Evolutionary conservation across 1,284 basidiomycete genomes (phyloP), one percentile per base, ranked within the genome.

Genomic region (Anthracocystis setariae): DNA sequence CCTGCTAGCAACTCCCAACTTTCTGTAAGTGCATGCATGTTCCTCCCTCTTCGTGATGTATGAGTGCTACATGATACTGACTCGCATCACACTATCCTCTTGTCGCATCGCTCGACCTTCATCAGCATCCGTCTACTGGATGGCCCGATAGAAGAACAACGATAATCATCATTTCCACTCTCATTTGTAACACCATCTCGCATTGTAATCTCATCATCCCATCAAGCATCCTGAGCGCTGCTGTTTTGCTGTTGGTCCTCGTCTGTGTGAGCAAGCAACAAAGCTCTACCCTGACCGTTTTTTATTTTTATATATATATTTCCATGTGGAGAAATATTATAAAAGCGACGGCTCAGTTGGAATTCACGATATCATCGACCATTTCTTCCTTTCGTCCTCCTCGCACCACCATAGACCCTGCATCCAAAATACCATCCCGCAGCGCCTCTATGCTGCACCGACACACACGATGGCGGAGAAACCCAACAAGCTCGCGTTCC

Each of bases 1-100:
- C 46, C 87, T 93, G 74, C 90, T 91, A 58, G 89, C 90, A 54
- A 90, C 93, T 0, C 94, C 94, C 0, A 84, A 86, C 21, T 74
- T 88, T 49, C 80, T 96, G 93, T 96, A 79, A 86, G 93, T 89
- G 10, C n/a, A 5, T 5, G 17, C n/a, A 5, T 37, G 8, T 37
- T 17, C 8, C 35, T n/a, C 5, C 35, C 17, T 5, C 12, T 17
- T 5, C 35, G 15, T 13, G 17, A 15, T n/a, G 8, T 37, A 17
- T n/a, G n/a, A n/a, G n/a, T 33, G 8, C 32, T 37, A n/a, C 15
- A 37, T 37, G 8, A 37, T 29, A n/a, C 29, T 29, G 29, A 29
- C 29, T 12, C 5, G 29, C 37, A 18, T 27, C n/a, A 7, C 8
- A 24, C 42, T 33, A 9, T 39, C 25, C 43, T 32, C 13, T 23